A percentile compares a stretch with the other conserved stretches of the same genome.
phyloP scores from a whole-genome alignment of 441 rosid genomes.

The Aquilaria agallochum region DNA sequence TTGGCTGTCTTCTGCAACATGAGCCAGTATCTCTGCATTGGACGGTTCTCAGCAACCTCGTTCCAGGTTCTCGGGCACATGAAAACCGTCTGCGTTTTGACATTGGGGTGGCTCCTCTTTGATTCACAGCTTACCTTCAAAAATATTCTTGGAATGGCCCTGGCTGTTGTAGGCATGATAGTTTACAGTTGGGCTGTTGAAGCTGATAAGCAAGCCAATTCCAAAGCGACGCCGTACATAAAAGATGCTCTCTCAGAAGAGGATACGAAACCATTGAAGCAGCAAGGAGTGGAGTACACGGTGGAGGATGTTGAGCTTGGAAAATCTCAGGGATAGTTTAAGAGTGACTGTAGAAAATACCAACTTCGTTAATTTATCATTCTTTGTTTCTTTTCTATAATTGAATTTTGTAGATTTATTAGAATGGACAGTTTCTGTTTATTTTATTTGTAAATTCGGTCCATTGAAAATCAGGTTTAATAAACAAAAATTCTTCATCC shows the following conservation, averaged over 20 bases:
- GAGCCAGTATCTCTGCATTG: slow-evolving; percentile 79
- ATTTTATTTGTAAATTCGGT: too few relatives aligned
- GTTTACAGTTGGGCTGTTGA: slow-evolving; percentile 77
- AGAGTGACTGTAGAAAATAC: too few relatives aligned
- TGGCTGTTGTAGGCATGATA: slow-evolving; percentile 62
- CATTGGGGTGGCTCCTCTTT: slow-evolving; percentile 66
- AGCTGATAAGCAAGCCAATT: slow-evolving; percentile 32
- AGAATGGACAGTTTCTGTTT: too few relatives aligned
- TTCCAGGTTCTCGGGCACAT: slow-evolving; percentile 82
- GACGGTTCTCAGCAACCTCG: slow-evolving; percentile 70
- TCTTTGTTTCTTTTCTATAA: too few relatives aligned
- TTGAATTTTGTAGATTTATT: too few relatives aligned
- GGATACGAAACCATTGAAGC: slow-evolving; percentile 10
- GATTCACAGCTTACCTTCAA: slow-evolving; percentile 59
- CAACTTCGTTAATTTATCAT: too few relatives aligned
- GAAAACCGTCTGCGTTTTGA: slow-evolving; percentile 70
- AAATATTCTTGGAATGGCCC: slow-evolving; percentile 62
- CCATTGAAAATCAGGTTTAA: too few relatives aligned
- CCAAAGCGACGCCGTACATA: slow-evolving; percentile 1
- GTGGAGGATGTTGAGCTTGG: slow-evolving; percentile 16
- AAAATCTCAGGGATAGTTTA: slow-evolving; percentile 7
- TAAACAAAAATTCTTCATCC: too few relatives aligned
- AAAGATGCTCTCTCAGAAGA: slow-evolving; percentile 11
- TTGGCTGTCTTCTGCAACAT: slow-evolving; percentile 79
- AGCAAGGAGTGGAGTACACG: slow-evolving; percentile 6